phyloP scores from a whole-genome alignment of 768 basidiomycete genomes.

The Botryobasidium botryosum region DNA sequence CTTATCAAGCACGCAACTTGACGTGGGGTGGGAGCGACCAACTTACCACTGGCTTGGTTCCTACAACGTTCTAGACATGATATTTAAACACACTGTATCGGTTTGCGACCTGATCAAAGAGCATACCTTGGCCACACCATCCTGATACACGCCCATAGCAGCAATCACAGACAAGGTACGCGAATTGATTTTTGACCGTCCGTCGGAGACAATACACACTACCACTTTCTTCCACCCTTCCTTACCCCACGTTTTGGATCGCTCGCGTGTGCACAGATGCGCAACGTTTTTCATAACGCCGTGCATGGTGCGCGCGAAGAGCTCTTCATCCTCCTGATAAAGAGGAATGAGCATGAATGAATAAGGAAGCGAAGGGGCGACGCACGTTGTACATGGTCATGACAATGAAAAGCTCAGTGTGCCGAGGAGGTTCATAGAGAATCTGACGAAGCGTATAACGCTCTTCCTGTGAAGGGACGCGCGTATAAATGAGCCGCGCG shows the following conservation, averaged over 20 bases:
- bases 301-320: constrained; percentile 88
- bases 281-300: constrained; percentile 91
- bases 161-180: constrained; percentile 75
- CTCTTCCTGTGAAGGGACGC: constrained; percentile 21
- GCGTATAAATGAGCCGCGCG: not conserved
- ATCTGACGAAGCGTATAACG: constrained; percentile 80
- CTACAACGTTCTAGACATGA: constrained; percentile 43
- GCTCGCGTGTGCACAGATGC: constrained; percentile 69
- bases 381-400: constrained; percentile 90
- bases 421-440: constrained; percentile 78
- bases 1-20: not conserved
- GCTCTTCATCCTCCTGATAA: constrained; percentile 71
- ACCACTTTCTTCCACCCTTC: constrained; percentile 96
- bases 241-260: constrained; percentile 90
- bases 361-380: not conserved
- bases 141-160: constrained; percentile 88
- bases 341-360: constrained; percentile 85
- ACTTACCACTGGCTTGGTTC: constrained; percentile 54
- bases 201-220: constrained; percentile 81
- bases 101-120: not conserved
- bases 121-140: constrained; percentile 73
- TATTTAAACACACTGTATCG: constrained; percentile 13
- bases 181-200: constrained; percentile 68
- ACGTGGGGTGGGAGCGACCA: too few relatives aligned
- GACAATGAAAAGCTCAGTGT: constrained; percentile 91